A percentile compares a stretch with the other conserved stretches of the same genome.
Conservation (phyloP, 2,329 filamentous ascomycete genomes). For the Dothiorella sarmentorum region DNA sequence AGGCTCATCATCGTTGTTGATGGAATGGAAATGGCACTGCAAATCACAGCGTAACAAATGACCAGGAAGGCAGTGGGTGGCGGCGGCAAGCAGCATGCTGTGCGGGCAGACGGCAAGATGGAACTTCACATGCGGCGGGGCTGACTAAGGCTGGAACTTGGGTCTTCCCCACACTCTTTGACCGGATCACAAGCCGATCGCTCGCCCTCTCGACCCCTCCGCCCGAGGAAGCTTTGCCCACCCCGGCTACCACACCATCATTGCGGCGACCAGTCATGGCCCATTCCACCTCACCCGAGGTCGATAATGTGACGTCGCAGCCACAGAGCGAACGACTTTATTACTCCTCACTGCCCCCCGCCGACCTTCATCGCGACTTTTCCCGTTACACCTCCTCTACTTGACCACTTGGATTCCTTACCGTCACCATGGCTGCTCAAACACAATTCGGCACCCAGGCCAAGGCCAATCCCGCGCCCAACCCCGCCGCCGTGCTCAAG, state of each 20-base stretch:
- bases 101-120: too few relatives aligned
- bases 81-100: not conserved
- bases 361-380: not conserved
- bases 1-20: too few relatives aligned
- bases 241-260: conserved; percentile 9
- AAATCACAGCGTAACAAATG: too few relatives aligned
- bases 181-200: conserved; percentile 18
- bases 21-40: too few relatives aligned
- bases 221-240: conserved; percentile 16
- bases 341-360: conserved; percentile 1
- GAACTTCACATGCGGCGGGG: too few relatives aligned
- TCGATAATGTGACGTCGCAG: conserved; percentile 13
- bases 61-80: not conserved
- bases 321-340: not conserved
- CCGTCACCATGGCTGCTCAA: conserved; percentile 13
- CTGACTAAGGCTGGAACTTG: conserved; percentile 4
- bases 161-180: conserved; percentile 15
- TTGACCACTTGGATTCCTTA: not conserved
- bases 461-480: conserved; percentile 57
- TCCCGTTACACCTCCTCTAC: not conserved
- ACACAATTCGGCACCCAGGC: conserved; percentile 17
- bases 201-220: conserved; percentile 12
- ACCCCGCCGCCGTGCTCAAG: conserved; percentile 70
- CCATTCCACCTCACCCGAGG: conserved; percentile 9
- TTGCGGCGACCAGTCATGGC: conserved; percentile 10